Percentiles rank a stretch among this genome's conserved stretches.
Conservation (phyloP, 495 filamentous ascomycete genomes). For the Thermothielavioides terrestris region DNA sequence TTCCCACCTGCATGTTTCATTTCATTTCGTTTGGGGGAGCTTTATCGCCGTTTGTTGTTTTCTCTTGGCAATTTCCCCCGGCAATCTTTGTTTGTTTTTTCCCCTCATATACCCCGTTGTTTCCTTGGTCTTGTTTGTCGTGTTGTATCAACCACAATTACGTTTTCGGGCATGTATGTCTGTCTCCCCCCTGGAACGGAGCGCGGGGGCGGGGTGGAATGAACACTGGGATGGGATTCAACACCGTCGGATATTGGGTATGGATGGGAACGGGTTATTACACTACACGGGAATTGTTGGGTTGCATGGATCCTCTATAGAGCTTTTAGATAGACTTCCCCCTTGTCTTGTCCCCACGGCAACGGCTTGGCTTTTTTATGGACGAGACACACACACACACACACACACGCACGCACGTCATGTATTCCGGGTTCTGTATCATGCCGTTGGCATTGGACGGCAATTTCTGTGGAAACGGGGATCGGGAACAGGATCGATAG, state of each 20-base stretch:
- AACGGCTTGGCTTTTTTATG: slow-evolving; percentile 1
- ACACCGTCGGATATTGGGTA: neutral
- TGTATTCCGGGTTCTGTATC: neutral
- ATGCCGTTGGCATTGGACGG: slow-evolving; percentile 1
- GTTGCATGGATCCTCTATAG: neutral
- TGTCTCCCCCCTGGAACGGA: neutral
- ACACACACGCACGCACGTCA: too few species aligned
- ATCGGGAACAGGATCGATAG: neutral
- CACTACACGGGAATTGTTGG: neutral
- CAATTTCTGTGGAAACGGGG: neutral
- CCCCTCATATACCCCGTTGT: slow-evolving; percentile 4
- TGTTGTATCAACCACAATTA: neutral
- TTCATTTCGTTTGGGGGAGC: neutral
- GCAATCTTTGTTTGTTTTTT: neutral
- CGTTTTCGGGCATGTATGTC: slow-evolving; percentile 5
- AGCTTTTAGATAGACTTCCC: slow-evolving; percentile 2
- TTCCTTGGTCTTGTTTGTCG: neutral
- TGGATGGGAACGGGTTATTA: neutral
- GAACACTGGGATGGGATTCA: neutral
- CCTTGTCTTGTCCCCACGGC: slow-evolving; percentile 1
- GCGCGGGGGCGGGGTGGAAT: neutral
- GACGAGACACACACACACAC: too few species aligned
- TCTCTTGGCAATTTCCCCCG: neutral
- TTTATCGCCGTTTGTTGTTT: neutral
- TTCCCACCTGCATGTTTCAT: neutral